Percentiles rank a stretch among this genome's conserved stretches.
Evolutionary conservation across 306 rosid species (phyloP).

Genomic region (Ceratonia siliqua): DNA sequence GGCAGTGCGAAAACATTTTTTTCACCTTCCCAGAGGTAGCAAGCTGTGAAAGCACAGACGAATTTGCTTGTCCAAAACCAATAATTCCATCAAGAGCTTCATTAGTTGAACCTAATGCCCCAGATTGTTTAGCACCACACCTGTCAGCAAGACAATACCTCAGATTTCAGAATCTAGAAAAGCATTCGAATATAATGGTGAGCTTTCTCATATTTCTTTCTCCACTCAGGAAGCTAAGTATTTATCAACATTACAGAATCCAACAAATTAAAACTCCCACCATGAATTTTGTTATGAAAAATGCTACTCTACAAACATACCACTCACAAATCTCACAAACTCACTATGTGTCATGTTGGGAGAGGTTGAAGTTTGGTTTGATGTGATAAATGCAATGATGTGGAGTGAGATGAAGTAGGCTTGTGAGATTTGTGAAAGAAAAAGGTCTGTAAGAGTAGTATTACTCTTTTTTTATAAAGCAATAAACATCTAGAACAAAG

Average conservation of each 20-base stretch:
- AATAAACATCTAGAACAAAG: slow-evolving; percentile 6
- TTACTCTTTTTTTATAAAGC: neutral
- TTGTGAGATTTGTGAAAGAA: too few relatives aligned
- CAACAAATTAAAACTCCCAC: slow-evolving; percentile 5
- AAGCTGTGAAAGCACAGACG: slow-evolving; percentile 90
- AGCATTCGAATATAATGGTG: neutral
- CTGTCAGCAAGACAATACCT: slow-evolving; percentile 46
- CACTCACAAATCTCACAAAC: too few relatives aligned
- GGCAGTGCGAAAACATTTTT: slow-evolving; percentile 88
- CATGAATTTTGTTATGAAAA: too few relatives aligned
- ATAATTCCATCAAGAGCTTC: slow-evolving; percentile 85
- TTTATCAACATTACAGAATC: neutral
- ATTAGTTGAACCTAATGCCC: slow-evolving; percentile 55
- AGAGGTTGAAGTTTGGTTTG: too few relatives aligned
- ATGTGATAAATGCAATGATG: too few relatives aligned
- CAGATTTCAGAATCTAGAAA: slow-evolving; percentile 6
- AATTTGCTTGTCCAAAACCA: slow-evolving; percentile 97
- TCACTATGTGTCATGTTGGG: too few relatives aligned
- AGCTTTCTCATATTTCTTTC: slow-evolving; percentile 1
- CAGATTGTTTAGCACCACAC: slow-evolving; percentile 78
- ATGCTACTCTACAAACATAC: too few relatives aligned
- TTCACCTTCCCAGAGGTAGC: slow-evolving; percentile 84
- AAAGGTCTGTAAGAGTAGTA: too few relatives aligned
- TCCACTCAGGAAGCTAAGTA: slow-evolving; percentile 18
- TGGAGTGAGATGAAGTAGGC: too few relatives aligned